phyloP scores from a whole-genome alignment of 768 basidiomycete species.

The Lactarius vividus region DNA sequence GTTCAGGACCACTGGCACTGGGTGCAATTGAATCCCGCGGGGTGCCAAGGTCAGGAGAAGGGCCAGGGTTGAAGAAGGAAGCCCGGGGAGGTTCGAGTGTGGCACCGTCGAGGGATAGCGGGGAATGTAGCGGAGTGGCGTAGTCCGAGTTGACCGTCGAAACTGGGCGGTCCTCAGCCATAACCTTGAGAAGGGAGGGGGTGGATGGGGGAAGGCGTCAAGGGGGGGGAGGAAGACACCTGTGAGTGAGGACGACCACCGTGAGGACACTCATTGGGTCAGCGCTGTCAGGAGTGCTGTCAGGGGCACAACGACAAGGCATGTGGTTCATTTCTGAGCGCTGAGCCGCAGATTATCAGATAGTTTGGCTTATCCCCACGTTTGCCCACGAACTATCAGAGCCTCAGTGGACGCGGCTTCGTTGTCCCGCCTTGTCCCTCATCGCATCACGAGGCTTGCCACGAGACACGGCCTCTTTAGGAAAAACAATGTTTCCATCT shows the following conservation, averaged over 20 bases:
- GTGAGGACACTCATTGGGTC: background rate
- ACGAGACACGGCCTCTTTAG: background rate
- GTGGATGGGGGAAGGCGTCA: background rate
- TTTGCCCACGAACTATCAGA: background rate
- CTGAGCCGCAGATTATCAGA: background rate
- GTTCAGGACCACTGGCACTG: background rate
- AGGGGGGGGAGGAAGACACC: background rate
- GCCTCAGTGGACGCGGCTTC: background rate
- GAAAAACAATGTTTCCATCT: conserved; percentile 21
- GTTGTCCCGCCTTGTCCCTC: background rate
- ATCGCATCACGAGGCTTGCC: background rate
- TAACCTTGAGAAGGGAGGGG: conserved; percentile 4
- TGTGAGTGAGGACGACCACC: background rate
- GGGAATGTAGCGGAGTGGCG: conserved; percentile 14
- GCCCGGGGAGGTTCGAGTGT: conserved; percentile 11
- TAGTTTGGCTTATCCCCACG: background rate
- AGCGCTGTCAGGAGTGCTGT: background rate
- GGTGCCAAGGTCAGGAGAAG: background rate
- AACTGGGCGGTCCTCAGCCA: conserved; percentile 22
- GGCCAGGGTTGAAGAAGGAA: conserved; percentile 3
- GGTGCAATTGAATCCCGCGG: conserved; percentile 7
- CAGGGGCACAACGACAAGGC: background rate
- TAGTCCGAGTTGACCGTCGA: conserved; percentile 19
- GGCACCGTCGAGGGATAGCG: conserved; percentile 3
- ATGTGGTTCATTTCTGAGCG: background rate